Percentiles rank a stretch among this genome's conserved stretches.
phyloP scores from a whole-genome alignment of 2,329 filamentous ascomycete species.

The Fusarium napiforme region DNA sequence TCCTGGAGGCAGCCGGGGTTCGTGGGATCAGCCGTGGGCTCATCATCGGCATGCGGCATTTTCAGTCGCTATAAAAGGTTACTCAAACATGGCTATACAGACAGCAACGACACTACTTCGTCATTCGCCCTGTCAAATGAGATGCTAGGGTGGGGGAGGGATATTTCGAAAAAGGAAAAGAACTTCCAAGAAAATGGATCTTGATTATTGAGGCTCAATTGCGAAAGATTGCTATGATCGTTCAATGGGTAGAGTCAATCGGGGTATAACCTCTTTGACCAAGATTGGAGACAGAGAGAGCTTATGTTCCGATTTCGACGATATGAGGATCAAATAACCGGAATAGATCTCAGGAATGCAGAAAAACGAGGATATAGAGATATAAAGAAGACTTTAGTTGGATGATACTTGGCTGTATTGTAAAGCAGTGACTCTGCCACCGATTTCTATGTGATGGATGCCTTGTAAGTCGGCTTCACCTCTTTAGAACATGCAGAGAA shows the following conservation, averaged over 20 bases:
- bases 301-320: not conserved
- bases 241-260: not conserved
- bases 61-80: not conserved
- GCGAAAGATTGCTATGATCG: not conserved
- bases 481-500: fast-evolving
- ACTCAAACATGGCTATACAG: not conserved
- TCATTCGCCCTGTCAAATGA: not conserved
- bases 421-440: not conserved
- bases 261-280: not conserved
- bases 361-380: too few species aligned
- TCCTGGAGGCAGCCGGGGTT: too few species aligned
- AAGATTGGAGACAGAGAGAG: not conserved
- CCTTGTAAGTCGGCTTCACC: too few species aligned
- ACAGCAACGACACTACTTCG: not conserved
- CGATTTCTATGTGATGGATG: not conserved
- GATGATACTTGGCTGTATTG: not conserved
- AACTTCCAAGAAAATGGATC: not conserved
- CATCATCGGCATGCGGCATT: not conserved
- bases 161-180: too few species aligned
- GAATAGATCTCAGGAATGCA: not conserved
- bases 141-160: not conserved
- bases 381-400: not conserved
- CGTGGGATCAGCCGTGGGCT: too few species aligned
- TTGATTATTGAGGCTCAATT: not conserved
- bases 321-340: not conserved